Evolutionary conservation across 495 filamentous ascomycete genomes (phyloP).

Genomic region (Daldinia caldariorum): DNA sequence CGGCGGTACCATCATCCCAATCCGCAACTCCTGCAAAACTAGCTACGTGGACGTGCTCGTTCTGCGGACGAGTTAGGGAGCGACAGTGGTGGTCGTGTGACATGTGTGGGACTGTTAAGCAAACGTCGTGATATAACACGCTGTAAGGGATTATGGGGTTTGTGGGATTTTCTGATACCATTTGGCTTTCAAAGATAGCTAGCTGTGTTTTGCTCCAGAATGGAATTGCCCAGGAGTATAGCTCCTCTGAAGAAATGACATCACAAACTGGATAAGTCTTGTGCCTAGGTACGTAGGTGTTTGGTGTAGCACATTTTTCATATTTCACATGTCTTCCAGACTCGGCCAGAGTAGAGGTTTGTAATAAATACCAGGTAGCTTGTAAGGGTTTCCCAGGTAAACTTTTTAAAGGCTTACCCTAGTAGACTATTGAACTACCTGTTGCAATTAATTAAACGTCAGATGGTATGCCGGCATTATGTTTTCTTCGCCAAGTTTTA

Average conservation of each 20-base stretch:
- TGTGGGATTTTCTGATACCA: slow-evolving; percentile 3
- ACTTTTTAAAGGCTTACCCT: too few relatives aligned
- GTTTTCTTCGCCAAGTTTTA: neutral
- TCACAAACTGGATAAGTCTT: slow-evolving; percentile 6
- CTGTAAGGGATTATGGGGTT: neutral
- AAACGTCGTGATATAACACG: slow-evolving; percentile 17
- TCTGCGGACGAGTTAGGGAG: slow-evolving; percentile 73
- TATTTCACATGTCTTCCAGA: neutral
- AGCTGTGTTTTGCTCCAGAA: neutral
- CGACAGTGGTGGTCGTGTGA: slow-evolving; percentile 83
- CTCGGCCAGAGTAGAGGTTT: neutral
- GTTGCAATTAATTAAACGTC: neutral
- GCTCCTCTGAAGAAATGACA: slow-evolving; percentile 9
- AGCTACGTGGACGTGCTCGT: slow-evolving; percentile 74
- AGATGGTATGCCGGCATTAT: too few relatives aligned
- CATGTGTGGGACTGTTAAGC: slow-evolving; percentile 73
- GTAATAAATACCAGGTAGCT: too few relatives aligned
- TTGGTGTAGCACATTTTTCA: too few relatives aligned
- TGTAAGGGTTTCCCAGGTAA: too few relatives aligned
- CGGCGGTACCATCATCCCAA: slow-evolving; percentile 30
- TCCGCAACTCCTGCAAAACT: slow-evolving; percentile 52
- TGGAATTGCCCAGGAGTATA: neutral
- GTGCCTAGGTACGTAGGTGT: too few relatives aligned
- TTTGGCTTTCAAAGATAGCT: slow-evolving; percentile 5
- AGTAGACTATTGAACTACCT: too few relatives aligned